Base-by-base conservation (phyloP, 129 eudicot species). In the Sambucus nigra region DNA sequence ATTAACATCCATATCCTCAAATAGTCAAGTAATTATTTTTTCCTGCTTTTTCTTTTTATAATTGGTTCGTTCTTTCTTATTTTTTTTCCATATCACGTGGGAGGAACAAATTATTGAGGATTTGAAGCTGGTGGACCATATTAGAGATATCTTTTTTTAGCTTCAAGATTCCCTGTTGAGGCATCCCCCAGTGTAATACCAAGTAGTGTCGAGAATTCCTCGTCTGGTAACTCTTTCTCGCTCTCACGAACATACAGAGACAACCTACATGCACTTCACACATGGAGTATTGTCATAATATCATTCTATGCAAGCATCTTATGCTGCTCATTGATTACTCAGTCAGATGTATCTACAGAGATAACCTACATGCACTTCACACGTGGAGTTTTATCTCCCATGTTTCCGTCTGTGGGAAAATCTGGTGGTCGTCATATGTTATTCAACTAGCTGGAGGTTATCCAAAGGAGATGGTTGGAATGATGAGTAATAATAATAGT, bases 311-410 rank as follows among this genome's bases (percentile, higher is more conserved):
- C n/a, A 5, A 41, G 53, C 57, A n/a, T 76, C 76, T 70, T 14
- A 39, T 21, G 17, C 45, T 50, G 21, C 50, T 56, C 39, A 45
- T 66, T 28, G 1, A 57, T 73, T 75, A 23, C 57, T 15, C 95
- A 89, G 98, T 74, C 93, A 69, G 82, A 79, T 57, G 58, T 73
- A 38, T 68, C 80, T 25, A 66, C 80, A 15, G n/a, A n/a, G n/a
- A n/a, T n/a, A n/a, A n/a, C n/a, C n/a, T n/a, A n/a, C n/a, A n/a
- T n/a, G n/a, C n/a, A n/a, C n/a, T n/a, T n/a, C n/a, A n/a, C n/a
- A n/a, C n/a, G n/a, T n/a, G n/a, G n/a, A n/a, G n/a, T 13, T 1
- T 51, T 57, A 69, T 66, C 60, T 17, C 65, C 57, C 20, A 45
- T 54, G 28, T 21, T 29, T 72, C 41, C 63, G 22, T 53, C 76